These are phyloP conservation scores for Carpinus viminea DNA, from an alignment of 306 rosid genomes.

Conservation along the genomic window DNA sequence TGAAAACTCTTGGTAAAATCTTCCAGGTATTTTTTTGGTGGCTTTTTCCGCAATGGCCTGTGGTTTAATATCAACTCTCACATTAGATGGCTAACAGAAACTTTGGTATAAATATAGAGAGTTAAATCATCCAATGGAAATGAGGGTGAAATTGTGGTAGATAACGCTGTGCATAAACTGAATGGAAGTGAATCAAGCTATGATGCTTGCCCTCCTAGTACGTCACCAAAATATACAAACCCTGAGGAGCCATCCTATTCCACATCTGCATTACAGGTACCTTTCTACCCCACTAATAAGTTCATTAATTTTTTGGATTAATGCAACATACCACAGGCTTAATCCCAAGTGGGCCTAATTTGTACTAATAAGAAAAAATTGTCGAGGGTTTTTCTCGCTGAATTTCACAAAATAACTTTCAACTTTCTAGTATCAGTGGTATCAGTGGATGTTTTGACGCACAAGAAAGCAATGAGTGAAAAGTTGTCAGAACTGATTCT, in stretches of 20 bases:
- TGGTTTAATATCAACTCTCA: slow-evolving; percentile 20
- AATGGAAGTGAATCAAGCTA: slow-evolving; percentile 68
- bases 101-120: slow-evolving; percentile 50
- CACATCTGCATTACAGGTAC: slow-evolving; percentile 53
- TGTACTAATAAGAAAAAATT: neutral
- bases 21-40: slow-evolving; percentile 68
- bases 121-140: slow-evolving; percentile 66
- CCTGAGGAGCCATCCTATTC: slow-evolving; percentile 42
- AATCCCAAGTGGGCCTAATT: neutral
- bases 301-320: slow-evolving; percentile 3
- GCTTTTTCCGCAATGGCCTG: neutral
- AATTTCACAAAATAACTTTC: neutral
- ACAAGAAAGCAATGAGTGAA: neutral
- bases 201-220: slow-evolving; percentile 48
- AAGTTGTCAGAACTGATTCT: neutral
- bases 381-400: neutral
- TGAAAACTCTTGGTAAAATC: slow-evolving; percentile 95
- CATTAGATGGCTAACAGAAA: slow-evolving; percentile 31
- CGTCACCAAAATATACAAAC: slow-evolving; percentile 54
- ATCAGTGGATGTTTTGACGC: neutral
- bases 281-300: slow-evolving; percentile 5
- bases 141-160: slow-evolving; percentile 46
- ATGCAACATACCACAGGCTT: neutral
- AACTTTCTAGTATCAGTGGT: neutral
- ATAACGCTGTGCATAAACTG: slow-evolving; percentile 57